Base-by-base conservation (phyloP, 1,284 basidiomycete species). In the Xerocomus cyaneibrunnescens region DNA sequence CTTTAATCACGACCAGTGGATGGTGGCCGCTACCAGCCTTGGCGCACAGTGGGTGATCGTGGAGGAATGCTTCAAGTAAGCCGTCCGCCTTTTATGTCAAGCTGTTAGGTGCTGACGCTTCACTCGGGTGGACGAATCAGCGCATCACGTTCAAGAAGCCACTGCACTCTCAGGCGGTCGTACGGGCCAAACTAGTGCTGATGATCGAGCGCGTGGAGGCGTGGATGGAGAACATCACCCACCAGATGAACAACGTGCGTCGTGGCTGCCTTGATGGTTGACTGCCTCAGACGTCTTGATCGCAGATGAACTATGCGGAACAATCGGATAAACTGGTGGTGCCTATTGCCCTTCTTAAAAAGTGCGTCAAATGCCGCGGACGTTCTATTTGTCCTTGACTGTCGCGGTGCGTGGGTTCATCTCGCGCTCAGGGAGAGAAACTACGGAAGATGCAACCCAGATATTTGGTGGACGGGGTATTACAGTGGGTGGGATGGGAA, bases 181-280 rank as follows among this genome's bases (percentile, higher is more conserved):
- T 98, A 61, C 84, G 95, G 25, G 77, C 87, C 40, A 96, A 94
- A 75, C 77, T 97, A 30, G 92, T 90, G 2, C 72, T 74, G 51
- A 94, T 97, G 90, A 94, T 98, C 51, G 85, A 89, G 48, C 86
- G 93, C 49, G 83, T 92, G 40, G 94, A 98, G 72, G 83, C 89
- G 0, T 98, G 93, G 93, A 79, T 95, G 30, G 95, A 98, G 74
- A 80, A 75, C 45, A 77, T 96, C 47, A 96, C 94, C n/a, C n/a
- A n/a, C 67, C 93, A 97, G 69, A 97, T 96, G 94, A 91, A 88
- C 71, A 86, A 94, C 67, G 91, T 94, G 65, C 36, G 76, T 64
- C 69, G 40, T 1, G 37, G 36, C 46, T 39, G 48, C 7, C 27
- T 35, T 30, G 52, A 32, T 43, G 12, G 23, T 38, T 31, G 25